Evolutionary conservation across 225 moss, liverwort and hornwort genomes (phyloP).

Genomic region (Bryum argenteum): DNA sequence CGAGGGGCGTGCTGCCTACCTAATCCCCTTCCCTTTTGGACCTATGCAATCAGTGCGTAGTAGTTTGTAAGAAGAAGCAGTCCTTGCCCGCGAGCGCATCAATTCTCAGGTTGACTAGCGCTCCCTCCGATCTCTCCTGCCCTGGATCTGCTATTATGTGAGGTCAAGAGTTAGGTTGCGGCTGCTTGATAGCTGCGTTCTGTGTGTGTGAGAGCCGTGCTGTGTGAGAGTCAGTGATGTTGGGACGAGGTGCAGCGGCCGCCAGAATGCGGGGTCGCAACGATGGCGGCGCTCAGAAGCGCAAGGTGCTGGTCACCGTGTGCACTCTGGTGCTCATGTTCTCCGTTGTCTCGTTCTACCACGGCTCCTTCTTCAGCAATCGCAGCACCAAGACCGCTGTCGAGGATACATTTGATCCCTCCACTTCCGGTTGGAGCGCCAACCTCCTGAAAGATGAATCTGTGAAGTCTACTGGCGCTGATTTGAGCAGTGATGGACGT

Average conservation of each 20-base stretch:
- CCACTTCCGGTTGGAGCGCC: constrained; percentile 38
- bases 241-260: constrained; percentile 51
- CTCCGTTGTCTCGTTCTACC: constrained; percentile 73
- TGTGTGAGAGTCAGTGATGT: constrained; percentile 47
- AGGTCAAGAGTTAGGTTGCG: constrained; percentile 47
- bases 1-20: constrained; percentile 19
- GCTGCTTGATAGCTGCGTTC: neutral
- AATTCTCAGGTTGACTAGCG: constrained; percentile 32
- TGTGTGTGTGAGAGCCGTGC: neutral
- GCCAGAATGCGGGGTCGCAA: constrained; percentile 81
- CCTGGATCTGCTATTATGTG: constrained; percentile 29
- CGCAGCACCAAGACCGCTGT: constrained; percentile 37
- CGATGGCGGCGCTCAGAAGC: constrained; percentile 77
- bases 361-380: constrained; percentile 82
- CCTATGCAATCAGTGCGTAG: constrained; percentile 41
- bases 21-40: constrained; percentile 9
- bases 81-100: constrained; percentile 6
- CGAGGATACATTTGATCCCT: constrained; percentile 48
- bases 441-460: constrained; percentile 31
- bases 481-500: constrained; percentile 21
- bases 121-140: too few relatives aligned
- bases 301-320: constrained; percentile 71
- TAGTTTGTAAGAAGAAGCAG: constrained; percentile 26
- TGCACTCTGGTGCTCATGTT: constrained; percentile 74
- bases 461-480: constrained; percentile 22